phyloP scores from a whole-genome alignment of 768 basidiomycete species.

The Trametes meyenii region DNA sequence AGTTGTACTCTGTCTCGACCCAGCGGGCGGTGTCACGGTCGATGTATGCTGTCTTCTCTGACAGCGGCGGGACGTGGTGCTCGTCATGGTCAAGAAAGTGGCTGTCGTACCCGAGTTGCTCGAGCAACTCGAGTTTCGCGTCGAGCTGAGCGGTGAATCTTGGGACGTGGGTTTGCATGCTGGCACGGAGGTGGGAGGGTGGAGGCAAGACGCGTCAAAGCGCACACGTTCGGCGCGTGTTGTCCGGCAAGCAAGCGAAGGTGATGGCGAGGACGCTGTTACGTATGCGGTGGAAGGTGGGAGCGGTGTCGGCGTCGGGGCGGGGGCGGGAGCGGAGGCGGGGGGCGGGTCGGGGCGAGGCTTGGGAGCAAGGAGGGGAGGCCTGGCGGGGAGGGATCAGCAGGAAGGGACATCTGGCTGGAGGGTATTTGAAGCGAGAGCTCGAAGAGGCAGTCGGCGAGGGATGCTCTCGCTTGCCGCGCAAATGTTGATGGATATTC shows the following conservation, averaged over 20 bases:
- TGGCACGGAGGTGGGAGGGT: conserved; percentile 5
- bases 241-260: conserved; percentile 13
- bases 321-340: background rate
- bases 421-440: conserved; percentile 20
- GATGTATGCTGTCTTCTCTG: conserved; percentile 13
- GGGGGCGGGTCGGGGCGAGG: background rate
- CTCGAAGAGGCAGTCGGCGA: conserved; percentile 11
- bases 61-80: conserved; percentile 14
- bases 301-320: background rate
- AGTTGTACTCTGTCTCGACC: conserved; percentile 25
- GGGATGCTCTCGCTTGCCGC: conserved; percentile 7
- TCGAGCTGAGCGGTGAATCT: conserved; percentile 19
- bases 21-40: conserved; percentile 21
- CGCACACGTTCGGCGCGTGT: conserved; percentile 9
- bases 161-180: conserved; percentile 19
- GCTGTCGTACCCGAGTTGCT: conserved; percentile 25
- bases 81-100: conserved; percentile 14
- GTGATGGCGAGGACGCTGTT: conserved; percentile 9
- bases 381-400: conserved; percentile 17
- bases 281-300: conserved; percentile 4
- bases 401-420: conserved; percentile 9
- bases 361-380: background rate
- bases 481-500: conserved; percentile 15
- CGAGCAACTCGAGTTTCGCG: conserved; percentile 28
- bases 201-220: conserved; percentile 9